Percentiles rank a stretch among this genome's conserved stretches.
phyloP scores from a whole-genome alignment of 176 grass and related monocot genomes.

The Carex scoparia region DNA sequence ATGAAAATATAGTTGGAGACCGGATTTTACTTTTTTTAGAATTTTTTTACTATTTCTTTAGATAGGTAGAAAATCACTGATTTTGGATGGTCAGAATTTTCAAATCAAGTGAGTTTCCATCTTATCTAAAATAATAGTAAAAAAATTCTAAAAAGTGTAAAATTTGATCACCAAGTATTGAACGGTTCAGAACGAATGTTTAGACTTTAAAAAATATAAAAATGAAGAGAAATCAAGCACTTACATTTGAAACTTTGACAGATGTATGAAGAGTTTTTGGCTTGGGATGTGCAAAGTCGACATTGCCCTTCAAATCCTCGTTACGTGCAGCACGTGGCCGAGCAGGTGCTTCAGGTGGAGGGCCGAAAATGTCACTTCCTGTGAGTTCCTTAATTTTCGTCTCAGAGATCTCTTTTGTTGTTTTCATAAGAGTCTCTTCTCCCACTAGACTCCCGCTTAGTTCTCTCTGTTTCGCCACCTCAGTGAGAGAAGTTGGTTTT shows the following conservation, averaged over 20 bases:
- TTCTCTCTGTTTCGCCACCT: slow-evolving; percentile 91
- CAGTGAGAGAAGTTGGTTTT: slow-evolving; percentile 70
- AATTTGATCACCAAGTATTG: too few relatives aligned
- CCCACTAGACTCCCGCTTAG: slow-evolving; percentile 64
- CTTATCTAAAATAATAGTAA: too few relatives aligned
- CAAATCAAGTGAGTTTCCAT: too few relatives aligned
- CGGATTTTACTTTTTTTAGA: too few relatives aligned
- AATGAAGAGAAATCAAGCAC: slow-evolving; percentile 3
- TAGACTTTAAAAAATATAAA: neutral
- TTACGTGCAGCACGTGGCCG: slow-evolving; percentile 66
- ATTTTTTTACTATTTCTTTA: too few relatives aligned
- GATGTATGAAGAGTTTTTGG: slow-evolving; percentile 65
- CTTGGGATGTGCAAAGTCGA: slow-evolving; percentile 62
- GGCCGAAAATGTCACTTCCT: slow-evolving; percentile 80
- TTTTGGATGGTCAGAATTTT: too few relatives aligned
- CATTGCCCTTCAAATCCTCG: slow-evolving; percentile 67
- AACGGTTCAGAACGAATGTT: too few relatives aligned
- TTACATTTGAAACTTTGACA: slow-evolving; percentile 83
- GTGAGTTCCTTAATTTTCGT: slow-evolving; percentile 84
- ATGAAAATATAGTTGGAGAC: too few relatives aligned
- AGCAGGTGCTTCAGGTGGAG: slow-evolving; percentile 53
- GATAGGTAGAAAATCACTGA: too few relatives aligned
- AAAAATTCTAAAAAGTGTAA: too few relatives aligned
- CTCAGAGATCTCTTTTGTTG: slow-evolving; percentile 76
- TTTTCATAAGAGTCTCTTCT: slow-evolving; percentile 46